phyloP scores from a whole-genome alignment of 805 yeast species.

The Candida railenensis region DNA sequence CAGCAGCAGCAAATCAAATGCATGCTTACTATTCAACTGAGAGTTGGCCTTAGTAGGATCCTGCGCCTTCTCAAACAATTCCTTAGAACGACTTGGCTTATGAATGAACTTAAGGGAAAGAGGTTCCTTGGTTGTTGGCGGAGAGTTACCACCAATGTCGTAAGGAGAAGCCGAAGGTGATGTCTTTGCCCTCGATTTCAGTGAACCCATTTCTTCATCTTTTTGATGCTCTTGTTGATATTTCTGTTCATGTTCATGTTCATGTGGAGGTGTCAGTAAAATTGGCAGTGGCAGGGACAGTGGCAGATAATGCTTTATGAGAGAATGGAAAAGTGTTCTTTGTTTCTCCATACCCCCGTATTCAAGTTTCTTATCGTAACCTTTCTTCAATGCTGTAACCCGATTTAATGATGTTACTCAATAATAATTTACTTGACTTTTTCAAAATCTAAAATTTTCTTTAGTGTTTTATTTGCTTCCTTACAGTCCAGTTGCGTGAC shows the following conservation, averaged over 20 bases:
- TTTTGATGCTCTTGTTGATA: neutral
- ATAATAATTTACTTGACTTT: no score
- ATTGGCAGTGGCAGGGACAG: neutral
- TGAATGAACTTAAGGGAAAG: conserved; percentile 37
- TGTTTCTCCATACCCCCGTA: neutral
- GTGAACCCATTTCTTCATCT: neutral
- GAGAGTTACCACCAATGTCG: neutral
- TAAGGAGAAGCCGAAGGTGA: neutral
- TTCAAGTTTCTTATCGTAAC: neutral
- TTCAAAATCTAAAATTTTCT: no score
- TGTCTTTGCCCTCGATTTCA: neutral
- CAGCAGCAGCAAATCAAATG: neutral
- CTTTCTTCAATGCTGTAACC: neutral
- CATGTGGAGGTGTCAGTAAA: neutral
- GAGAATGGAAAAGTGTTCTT: neutral
- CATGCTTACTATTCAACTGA: neutral
- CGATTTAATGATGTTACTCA: no score
- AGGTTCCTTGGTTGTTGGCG: conserved; percentile 11
- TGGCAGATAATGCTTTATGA: neutral
- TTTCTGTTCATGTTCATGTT: neutral
- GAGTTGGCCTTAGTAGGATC: conserved; percentile 28
- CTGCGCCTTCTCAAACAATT: conserved; percentile 27
- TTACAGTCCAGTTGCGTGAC: neutral
- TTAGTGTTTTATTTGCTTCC: neutral
- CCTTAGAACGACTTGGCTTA: conserved; percentile 35